Evolutionary conservation across 352 stramenopile species (phyloP).

Genomic region (Phytophthora idaei): DNA sequence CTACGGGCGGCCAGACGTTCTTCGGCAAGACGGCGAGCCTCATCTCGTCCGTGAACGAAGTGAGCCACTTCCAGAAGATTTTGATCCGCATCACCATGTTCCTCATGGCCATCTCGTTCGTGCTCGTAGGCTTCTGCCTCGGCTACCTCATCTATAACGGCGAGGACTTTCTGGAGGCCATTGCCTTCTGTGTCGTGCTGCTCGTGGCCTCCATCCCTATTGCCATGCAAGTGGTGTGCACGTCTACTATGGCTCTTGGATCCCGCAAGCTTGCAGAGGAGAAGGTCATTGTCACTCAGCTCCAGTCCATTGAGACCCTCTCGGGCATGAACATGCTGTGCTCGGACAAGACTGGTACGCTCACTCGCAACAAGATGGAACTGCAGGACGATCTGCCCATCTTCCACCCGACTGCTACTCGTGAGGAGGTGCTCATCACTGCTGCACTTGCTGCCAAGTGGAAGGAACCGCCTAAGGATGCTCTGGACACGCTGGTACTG

Average conservation of each 20-base stretch:
- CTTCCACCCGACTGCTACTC: slow-evolving; percentile 76
- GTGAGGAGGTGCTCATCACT: slow-evolving; percentile 90
- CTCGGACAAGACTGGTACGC: slow-evolving; percentile 96
- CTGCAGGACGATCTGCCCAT: slow-evolving; percentile 92
- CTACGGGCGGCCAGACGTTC: slow-evolving; percentile 92
- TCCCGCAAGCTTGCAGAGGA: slow-evolving; percentile 90
- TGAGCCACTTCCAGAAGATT: slow-evolving; percentile 92
- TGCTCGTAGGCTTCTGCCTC: slow-evolving; percentile 89
- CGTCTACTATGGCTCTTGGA: slow-evolving; percentile 93
- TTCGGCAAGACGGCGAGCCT: slow-evolving; percentile 89
- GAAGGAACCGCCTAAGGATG: slow-evolving; percentile 93
- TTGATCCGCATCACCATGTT: slow-evolving; percentile 93
- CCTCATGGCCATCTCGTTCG: slow-evolving; percentile 86
- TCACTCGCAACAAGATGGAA: slow-evolving; percentile 95
- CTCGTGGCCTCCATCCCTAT: slow-evolving; percentile 94
- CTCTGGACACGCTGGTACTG: slow-evolving; percentile 92
- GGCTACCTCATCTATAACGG: slow-evolving; percentile 87
- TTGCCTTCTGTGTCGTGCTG: slow-evolving; percentile 91
- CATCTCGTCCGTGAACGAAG: slow-evolving; percentile 75
- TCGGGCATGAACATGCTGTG: slow-evolving; percentile 94
- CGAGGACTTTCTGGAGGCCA: slow-evolving; percentile 71
- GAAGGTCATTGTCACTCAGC: slow-evolving; percentile 92
- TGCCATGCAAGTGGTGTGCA: slow-evolving; percentile 93
- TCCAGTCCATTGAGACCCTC: slow-evolving; percentile 93
- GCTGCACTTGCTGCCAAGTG: slow-evolving; percentile 94